Evolutionary conservation across 352 stramenopile genomes (phyloP).

Genomic region (Pythium plurisporium): DNA sequence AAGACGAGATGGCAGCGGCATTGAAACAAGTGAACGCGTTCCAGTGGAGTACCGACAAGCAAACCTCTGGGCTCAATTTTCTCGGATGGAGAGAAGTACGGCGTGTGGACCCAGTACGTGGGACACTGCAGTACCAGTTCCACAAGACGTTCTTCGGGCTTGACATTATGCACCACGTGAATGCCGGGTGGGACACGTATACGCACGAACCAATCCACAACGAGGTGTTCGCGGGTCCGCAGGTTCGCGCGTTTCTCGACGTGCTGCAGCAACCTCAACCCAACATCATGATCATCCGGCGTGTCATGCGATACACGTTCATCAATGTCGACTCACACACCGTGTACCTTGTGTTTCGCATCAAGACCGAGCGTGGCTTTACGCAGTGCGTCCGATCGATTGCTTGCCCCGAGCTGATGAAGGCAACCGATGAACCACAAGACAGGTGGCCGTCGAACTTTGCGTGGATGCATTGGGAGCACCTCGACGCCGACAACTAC

Average conservation of each 20-base stretch:
- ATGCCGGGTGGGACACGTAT: neutral
- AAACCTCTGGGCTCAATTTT: neutral
- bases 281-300: neutral
- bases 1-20: neutral
- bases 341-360: neutral
- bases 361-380: slow-evolving; percentile 5
- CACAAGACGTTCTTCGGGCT: slow-evolving; percentile 1
- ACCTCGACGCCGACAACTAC: neutral
- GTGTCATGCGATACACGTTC: neutral
- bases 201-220: neutral
- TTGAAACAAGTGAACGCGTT: slow-evolving; percentile 1
- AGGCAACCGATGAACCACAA: neutral
- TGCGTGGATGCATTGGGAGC: slow-evolving; percentile 2
- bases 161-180: neutral
- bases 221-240: neutral
- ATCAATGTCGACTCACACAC: neutral
- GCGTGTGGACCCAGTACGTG: neutral
- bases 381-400: neutral
- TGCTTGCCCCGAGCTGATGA: neutral
- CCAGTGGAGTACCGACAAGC: neutral
- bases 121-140: slow-evolving; percentile 2
- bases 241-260: neutral
- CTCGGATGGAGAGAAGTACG: slow-evolving; percentile 1
- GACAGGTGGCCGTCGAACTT: slow-evolving; percentile 6
- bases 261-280: neutral